Base-by-base conservation (phyloP, 768 basidiomycete species). In the Butyriboletus loyo region DNA sequence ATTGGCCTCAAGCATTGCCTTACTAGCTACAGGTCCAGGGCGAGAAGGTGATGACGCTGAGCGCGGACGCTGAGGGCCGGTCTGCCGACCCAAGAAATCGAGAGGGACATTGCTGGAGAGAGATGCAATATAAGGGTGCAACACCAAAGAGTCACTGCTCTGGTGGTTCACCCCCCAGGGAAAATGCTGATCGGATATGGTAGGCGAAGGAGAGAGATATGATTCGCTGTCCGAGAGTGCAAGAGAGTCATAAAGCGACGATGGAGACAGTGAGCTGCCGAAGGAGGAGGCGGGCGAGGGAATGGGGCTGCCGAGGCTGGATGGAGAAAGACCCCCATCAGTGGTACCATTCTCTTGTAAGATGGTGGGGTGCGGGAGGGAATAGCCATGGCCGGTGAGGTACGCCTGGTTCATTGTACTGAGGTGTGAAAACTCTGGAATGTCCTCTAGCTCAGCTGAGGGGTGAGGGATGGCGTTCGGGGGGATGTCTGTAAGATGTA, bases 1-100 rank as follows among this genome's bases (percentile, higher is more conserved):
- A 22, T 69, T 69, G 0, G 68, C 68, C 22, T 69, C 64, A 3
- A 68, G 57, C 69, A 71, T 69, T 0, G 68, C 68, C 49, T 58
- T 69, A 42, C 66, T 69, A 0, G 68, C 69, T 4, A 69, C 68
- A 1, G 62, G 56, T 9, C 57, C 54, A 9, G 10, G 55, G 17
- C 54, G 61, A 15, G 46, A 35, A 2, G 52, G 40, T 5, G 59
- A 43, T 0, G 67, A 60, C n/a, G 7, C 27, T 7, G 65, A 57
- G 10, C 55, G 61, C 9, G 50, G 32, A 14, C 69, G 67, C 2
- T 50, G 53, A 50, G 55, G 59, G 5, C 46, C 43, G 4, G 10
- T 0, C 17, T 54, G 50, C 2, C 39, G n/a, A 13, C 38, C 38
- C 0, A 51, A 30, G 28, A 37, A 38, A 19, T 21, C 19, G 14